Conservation (phyloP, 2,329 filamentous ascomycete species). For the Claviceps spartinae region DNA sequence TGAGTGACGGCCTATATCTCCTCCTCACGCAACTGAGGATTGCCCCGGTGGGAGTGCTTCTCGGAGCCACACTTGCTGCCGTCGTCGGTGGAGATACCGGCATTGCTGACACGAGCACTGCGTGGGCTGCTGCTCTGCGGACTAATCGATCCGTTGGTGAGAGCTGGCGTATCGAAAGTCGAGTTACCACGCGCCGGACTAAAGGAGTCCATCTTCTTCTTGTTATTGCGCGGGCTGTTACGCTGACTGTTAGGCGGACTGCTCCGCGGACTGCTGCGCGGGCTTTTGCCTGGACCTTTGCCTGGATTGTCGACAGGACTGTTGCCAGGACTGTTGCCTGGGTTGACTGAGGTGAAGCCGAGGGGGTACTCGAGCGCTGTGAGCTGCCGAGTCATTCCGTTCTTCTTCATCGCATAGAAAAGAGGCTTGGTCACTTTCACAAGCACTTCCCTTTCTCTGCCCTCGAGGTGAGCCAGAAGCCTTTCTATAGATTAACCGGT, state of each 20-base stretch:
- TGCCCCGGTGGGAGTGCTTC: constrained; percentile 7
- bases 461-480: constrained; percentile 51
- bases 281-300: not conserved
- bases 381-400: constrained; percentile 48
- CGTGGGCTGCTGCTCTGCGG: constrained; percentile 53
- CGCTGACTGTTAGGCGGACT: not conserved
- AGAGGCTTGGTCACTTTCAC: constrained; percentile 50
- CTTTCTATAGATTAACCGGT: constrained; percentile 47
- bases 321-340: not conserved
- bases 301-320: too few relatives aligned
- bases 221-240: not conserved
- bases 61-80: constrained; percentile 12
- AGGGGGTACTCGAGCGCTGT: constrained; percentile 23
- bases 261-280: not conserved
- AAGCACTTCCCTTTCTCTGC: constrained; percentile 43
- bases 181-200: constrained; percentile 36
- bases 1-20: constrained; percentile 14
- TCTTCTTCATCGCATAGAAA: constrained; percentile 48
- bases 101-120: constrained; percentile 46
- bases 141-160: constrained; percentile 57
- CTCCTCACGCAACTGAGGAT: constrained; percentile 14
- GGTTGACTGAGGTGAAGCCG: constrained; percentile 11
- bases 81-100: constrained; percentile 23
- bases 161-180: constrained; percentile 47
- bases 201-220: constrained; percentile 17